Evolutionary conservation across 495 filamentous ascomycete species (phyloP).

Genomic region (Lindgomyces ingoldianus): DNA sequence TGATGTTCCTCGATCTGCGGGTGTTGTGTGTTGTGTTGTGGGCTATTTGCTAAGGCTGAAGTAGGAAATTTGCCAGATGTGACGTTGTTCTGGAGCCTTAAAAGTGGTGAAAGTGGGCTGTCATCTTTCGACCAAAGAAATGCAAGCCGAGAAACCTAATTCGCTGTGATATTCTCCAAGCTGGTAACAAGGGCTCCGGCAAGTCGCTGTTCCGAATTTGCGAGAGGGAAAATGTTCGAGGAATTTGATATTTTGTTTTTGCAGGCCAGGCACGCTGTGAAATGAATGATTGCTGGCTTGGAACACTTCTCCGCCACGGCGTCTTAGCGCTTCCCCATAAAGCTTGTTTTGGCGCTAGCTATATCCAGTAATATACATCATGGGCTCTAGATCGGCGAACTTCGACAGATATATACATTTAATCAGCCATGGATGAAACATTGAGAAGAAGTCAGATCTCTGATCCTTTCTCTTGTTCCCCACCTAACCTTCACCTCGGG

Average conservation of each 20-base stretch:
- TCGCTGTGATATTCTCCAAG: neutral
- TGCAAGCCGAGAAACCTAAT: neutral
- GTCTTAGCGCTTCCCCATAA: conserved; percentile 25
- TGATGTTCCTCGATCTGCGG: neutral
- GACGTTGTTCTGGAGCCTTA: conserved; percentile 1
- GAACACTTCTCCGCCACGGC: conserved; percentile 3
- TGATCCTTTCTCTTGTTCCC: too few relatives aligned
- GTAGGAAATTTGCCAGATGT: neutral
- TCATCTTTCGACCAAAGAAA: neutral
- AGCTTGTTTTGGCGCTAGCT: conserved; percentile 28
- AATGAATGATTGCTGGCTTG: neutral
- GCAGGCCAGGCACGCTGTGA: conserved; percentile 21
- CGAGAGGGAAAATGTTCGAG: neutral
- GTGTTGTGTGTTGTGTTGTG: neutral
- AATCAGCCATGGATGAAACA: too few relatives aligned
- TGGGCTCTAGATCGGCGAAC: neutral
- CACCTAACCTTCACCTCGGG: too few relatives aligned
- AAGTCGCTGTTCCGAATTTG: neutral
- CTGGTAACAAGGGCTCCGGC: neutral
- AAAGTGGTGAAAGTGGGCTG: neutral
- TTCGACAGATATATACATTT: neutral
- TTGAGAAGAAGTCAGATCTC: too few relatives aligned
- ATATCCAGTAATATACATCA: neutral
- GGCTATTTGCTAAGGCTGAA: neutral
- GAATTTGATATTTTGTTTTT: conserved; percentile 1